Percentiles rank a stretch among this genome's conserved stretches.
Evolutionary conservation across 495 filamentous ascomycete species (phyloP).

Genomic region (Xylaria nigripes): DNA sequence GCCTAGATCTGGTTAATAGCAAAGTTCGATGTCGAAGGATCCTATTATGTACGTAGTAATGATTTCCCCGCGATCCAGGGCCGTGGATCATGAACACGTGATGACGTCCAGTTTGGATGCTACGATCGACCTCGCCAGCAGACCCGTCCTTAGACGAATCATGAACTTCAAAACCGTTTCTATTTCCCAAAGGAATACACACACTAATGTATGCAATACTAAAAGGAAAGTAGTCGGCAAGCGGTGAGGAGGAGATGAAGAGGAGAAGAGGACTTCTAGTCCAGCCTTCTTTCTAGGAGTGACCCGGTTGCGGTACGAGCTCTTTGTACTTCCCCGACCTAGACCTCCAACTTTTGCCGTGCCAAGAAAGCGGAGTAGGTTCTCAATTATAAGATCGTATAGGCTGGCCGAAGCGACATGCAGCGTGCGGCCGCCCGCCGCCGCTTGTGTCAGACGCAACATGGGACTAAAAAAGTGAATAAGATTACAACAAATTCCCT

Average conservation of each 20-base stretch:
- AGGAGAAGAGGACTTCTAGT: background rate
- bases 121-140: no score
- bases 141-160: background rate
- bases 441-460: conserved; percentile 8
- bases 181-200: no score
- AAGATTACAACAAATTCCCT: conserved; percentile 22
- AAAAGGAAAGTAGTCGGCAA: no score
- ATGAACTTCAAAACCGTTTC: no score
- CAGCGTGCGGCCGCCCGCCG: conserved; percentile 18
- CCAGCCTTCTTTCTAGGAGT: background rate
- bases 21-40: no score
- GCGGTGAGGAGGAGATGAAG: background rate
- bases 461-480: conserved; percentile 13
- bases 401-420: background rate
- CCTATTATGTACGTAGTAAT: background rate
- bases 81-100: conserved; percentile 3
- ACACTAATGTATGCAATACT: no score
- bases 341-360: conserved; percentile 21
- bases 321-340: conserved; percentile 15
- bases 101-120: background rate
- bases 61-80: background rate
- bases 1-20: no score
- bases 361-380: conserved; percentile 30
- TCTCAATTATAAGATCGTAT: background rate
- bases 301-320: background rate